Conservation (phyloP, 805 yeast genomes). For the Cyberlindnera sargentensis region DNA sequence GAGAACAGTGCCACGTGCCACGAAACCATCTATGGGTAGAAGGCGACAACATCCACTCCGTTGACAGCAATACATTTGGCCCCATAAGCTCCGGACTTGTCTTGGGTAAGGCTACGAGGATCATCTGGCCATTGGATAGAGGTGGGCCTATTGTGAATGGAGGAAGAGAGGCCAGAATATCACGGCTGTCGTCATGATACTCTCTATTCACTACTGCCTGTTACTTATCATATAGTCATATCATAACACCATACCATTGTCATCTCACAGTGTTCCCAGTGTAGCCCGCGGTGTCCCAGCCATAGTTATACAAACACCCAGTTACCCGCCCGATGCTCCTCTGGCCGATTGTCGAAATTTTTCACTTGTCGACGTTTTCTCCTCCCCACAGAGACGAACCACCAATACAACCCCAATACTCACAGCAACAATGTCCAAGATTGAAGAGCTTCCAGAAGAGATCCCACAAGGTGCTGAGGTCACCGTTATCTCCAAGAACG, state of each 20-base stretch:
- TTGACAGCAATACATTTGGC: conserved; percentile 85
- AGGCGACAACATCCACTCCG: conserved; percentile 81
- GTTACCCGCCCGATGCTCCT: neutral
- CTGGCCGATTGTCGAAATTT: neutral
- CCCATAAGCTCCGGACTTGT: conserved; percentile 80
- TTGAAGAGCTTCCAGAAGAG: conserved; percentile 25
- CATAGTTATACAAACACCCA: too few relatives aligned
- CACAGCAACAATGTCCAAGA: conserved; percentile 8
- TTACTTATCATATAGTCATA: too few relatives aligned
- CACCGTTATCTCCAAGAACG: conserved; percentile 78
- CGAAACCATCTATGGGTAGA: conserved; percentile 88
- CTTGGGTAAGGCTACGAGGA: conserved; percentile 61
- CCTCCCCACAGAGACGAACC: neutral
- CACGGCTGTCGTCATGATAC: conserved; percentile 2
- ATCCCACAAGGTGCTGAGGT: conserved; percentile 77
- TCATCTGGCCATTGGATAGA: conserved; percentile 65
- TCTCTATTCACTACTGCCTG: too few relatives aligned
- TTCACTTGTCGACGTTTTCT: conserved; percentile 2
- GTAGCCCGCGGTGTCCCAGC: too few relatives aligned
- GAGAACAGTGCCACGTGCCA: conserved; percentile 55
- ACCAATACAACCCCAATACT: neutral
- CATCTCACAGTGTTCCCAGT: too few relatives aligned
- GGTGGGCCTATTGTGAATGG: conserved; percentile 44
- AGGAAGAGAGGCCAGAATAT: conserved; percentile 43
- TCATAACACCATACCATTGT: too few relatives aligned